Base-by-base conservation (phyloP, 345 rosid genomes). In the Firmiana major region DNA sequence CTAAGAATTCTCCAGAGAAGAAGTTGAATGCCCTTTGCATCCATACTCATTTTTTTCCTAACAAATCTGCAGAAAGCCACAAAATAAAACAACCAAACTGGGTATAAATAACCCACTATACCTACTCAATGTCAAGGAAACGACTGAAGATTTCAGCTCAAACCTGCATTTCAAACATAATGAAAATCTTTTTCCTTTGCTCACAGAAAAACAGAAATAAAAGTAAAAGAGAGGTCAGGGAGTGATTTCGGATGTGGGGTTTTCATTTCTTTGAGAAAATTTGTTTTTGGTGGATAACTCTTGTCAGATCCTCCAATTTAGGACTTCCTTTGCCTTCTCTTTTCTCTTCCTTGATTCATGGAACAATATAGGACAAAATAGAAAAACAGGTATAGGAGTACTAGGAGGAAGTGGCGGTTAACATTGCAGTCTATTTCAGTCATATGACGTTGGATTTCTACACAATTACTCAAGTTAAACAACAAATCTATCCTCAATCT, bases 31-130 rank as follows among this genome's bases (percentile, higher is more conserved):
- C 71, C 76, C 84, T 85, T 91, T 40, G 83, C 84, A 75, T 88
- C 87, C 43, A 89, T 36, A 40, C 82, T 87, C 94, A 90, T 92
- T 66, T 84, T 72, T 71, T 0, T 7, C 22, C n/a, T 73, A 78
- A 63, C 60, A 12, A 34, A n/a, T 28, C 73, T 68, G 65, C 49
- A 51, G 19, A 26, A 24, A 75, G 15, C 13, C 26, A 48, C 26
- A 16, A n/a, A 45, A 68, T 12, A 3, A 54, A 68, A 22, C 40
- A 65, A 34, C 22, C 58, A 59, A 78, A 12, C 45, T 5, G 22
- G 36, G 31, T n/a, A 36, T 24, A n/a, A n/a, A 60, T 19, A 71
- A 34, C 12, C 46, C 62, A 43, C 60, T 53, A 38, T 40, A 53
- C 26, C 10, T 6, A 48, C 15, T n/a, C 22, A 28, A 12, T 4